phyloP scores from a whole-genome alignment of 108 stramenopile species.

The Fragilaria radians region DNA sequence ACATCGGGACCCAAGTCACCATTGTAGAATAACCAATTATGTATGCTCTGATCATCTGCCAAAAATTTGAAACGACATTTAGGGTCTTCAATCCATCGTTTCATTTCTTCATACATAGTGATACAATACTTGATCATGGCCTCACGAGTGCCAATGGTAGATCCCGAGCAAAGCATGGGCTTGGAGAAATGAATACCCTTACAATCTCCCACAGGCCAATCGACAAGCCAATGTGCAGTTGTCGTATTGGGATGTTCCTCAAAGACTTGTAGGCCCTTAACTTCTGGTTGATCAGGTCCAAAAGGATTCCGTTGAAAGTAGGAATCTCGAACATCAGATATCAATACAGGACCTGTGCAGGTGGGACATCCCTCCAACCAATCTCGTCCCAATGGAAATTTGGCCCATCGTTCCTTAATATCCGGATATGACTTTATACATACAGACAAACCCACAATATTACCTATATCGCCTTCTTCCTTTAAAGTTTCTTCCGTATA shows the following conservation, averaged over 20 bases:
- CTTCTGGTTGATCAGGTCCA: conserved; percentile 38
- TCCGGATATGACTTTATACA: conserved; percentile 19
- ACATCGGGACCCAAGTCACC: too few species aligned
- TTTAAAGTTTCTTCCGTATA: too few species aligned
- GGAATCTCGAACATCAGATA: conserved; percentile 58
- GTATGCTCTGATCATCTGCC: conserved; percentile 67
- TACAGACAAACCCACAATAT: too few species aligned
- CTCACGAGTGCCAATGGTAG: conserved; percentile 56
- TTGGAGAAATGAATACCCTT: conserved; percentile 24
- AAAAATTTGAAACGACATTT: conserved; percentile 43
- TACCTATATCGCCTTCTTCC: too few species aligned
- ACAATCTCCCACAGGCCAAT: conserved; percentile 32
- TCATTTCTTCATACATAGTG: conserved; percentile 59
- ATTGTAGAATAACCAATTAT: conserved; percentile 74
- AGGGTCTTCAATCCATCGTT: conserved; percentile 38
- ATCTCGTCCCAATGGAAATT: conserved; percentile 55
- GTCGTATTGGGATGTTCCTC: conserved; percentile 54
- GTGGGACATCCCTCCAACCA: conserved; percentile 47
- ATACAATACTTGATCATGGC: conserved; percentile 63
- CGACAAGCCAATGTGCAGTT: conserved; percentile 56
- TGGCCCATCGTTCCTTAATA: conserved; percentile 55
- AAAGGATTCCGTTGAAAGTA: conserved; percentile 71
- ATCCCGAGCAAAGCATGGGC: conserved; percentile 61
- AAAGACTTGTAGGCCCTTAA: conserved; percentile 46
- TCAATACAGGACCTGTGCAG: conserved; percentile 65